phyloP scores from a whole-genome alignment of 352 stramenopile species.

The Phytophthora tentaculata region DNA sequence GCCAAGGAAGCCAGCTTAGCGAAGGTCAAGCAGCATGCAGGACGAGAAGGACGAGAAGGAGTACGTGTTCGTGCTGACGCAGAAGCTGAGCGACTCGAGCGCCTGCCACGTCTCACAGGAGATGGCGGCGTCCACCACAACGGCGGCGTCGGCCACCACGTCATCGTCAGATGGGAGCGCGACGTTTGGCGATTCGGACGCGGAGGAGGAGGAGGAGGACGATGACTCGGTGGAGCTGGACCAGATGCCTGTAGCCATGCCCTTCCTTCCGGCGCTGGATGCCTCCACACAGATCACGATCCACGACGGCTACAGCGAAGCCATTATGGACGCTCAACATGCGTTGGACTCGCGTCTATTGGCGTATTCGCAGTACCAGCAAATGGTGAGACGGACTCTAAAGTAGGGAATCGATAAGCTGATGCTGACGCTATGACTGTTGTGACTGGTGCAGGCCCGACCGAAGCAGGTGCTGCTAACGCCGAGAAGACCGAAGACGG shows the following conservation, averaged over 20 bases:
- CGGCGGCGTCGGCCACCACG: slow-evolving; percentile 29
- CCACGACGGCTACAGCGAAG: slow-evolving; percentile 80
- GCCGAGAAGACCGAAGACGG: slow-evolving; percentile 52
- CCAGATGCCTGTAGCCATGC: slow-evolving; percentile 53
- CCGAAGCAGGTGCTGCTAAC: slow-evolving; percentile 71
- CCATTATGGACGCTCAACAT: slow-evolving; percentile 74
- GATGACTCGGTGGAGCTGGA: slow-evolving; percentile 60
- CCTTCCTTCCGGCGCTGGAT: slow-evolving; percentile 78
- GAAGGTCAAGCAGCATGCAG: slow-evolving; percentile 24
- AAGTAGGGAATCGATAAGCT: not conserved
- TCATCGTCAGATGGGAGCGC: slow-evolving; percentile 35
- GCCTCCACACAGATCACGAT: slow-evolving; percentile 89
- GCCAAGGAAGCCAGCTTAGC: slow-evolving; percentile 11
- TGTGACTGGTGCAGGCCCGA: slow-evolving; percentile 41
- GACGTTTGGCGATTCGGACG: slow-evolving; percentile 45
- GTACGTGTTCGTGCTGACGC: slow-evolving; percentile 74
- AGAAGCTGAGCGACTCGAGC: slow-evolving; percentile 40
- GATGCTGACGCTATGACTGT: not conserved
- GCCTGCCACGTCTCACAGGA: slow-evolving; percentile 39
- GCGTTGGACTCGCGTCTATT: slow-evolving; percentile 79
- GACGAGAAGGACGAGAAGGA: slow-evolving; percentile 62
- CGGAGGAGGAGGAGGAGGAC: slow-evolving; percentile 28
- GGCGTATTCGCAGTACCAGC: slow-evolving; percentile 86
- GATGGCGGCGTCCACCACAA: slow-evolving; percentile 25
- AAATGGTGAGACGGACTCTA: slow-evolving; percentile 50